Evolutionary conservation across 2,329 filamentous ascomycete genomes (phyloP).

Genomic region (Lachnellula arida): DNA sequence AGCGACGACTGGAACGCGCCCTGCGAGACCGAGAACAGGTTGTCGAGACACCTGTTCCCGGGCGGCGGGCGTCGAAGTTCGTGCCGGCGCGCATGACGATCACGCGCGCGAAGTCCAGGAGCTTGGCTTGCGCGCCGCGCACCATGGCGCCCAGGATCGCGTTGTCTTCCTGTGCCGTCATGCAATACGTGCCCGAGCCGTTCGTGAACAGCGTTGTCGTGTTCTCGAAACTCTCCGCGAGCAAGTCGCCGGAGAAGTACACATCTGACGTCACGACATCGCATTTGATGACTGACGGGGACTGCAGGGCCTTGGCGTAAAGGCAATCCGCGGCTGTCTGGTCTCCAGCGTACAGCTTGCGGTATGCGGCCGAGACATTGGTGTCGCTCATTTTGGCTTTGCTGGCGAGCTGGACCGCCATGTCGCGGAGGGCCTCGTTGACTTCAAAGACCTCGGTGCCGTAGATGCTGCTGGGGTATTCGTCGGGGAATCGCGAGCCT

Average conservation of each 20-base stretch:
- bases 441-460: slow-evolving; percentile 68
- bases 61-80: slow-evolving; percentile 68
- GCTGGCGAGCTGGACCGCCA: slow-evolving; percentile 47
- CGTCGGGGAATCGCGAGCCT: slow-evolving; percentile 48
- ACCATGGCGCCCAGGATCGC: slow-evolving; percentile 62
- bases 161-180: slow-evolving; percentile 69
- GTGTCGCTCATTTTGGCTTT: slow-evolving; percentile 50
- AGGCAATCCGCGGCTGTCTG: slow-evolving; percentile 40
- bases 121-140: slow-evolving; percentile 49
- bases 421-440: slow-evolving; percentile 52
- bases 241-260: slow-evolving; percentile 60
- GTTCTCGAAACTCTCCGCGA: slow-evolving; percentile 61
- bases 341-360: slow-evolving; percentile 49
- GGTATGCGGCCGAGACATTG: slow-evolving; percentile 45
- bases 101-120: slow-evolving; percentile 62
- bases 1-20: slow-evolving; percentile 61
- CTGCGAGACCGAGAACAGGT: slow-evolving; percentile 56
- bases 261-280: slow-evolving; percentile 68
- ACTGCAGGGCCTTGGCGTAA: slow-evolving; percentile 26
- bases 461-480: slow-evolving; percentile 57
- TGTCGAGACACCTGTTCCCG: slow-evolving; percentile 49
- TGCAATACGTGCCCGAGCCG: slow-evolving; percentile 62
- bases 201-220: slow-evolving; percentile 62
- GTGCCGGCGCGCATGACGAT: slow-evolving; percentile 66
- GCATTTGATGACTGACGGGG: slow-evolving; percentile 56